Evolutionary conservation across 768 basidiomycete species (phyloP).

Genomic region (Lyophyllum atratum): DNA sequence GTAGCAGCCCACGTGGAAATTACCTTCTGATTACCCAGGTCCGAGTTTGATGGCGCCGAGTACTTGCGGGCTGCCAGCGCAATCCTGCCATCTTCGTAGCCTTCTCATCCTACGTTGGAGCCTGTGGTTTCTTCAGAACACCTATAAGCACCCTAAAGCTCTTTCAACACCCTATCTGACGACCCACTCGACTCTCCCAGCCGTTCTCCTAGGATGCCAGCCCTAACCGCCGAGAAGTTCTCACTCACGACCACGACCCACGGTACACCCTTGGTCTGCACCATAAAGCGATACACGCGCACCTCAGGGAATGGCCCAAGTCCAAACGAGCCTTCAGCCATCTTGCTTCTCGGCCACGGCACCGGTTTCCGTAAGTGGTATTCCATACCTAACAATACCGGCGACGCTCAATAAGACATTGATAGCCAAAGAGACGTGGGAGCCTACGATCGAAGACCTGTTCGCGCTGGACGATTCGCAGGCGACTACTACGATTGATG

Average conservation of each 20-base stretch:
- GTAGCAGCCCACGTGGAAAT: too few species aligned
- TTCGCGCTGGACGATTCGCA: conserved; percentile 24
- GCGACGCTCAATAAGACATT: not conserved
- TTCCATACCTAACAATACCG: not conserved
- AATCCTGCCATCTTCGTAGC: not conserved
- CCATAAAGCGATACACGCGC: conserved; percentile 31
- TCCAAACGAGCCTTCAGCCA: conserved; percentile 18
- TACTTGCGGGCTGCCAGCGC: too few species aligned
- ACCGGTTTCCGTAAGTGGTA: conserved; percentile 31
- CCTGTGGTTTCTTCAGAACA: too few species aligned
- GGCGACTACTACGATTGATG: not conserved
- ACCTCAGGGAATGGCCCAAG: not conserved
- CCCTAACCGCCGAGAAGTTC: conserved; percentile 28
- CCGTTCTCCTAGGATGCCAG: not conserved
- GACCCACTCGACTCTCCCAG: not conserved
- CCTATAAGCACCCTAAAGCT: too few species aligned
- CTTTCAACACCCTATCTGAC: not conserved
- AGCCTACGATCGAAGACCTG: conserved; percentile 34
- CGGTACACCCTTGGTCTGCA: conserved; percentile 25
- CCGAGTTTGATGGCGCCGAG: too few species aligned
- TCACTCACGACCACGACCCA: conserved; percentile 26
- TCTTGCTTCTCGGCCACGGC: conserved; percentile 28
- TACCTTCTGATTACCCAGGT: too few species aligned
- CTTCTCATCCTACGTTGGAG: too few species aligned
- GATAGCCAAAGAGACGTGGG: conserved; percentile 43